phyloP scores from a whole-genome alignment of 1,139 yeast species.

The Yamadazyma sp. region DNA sequence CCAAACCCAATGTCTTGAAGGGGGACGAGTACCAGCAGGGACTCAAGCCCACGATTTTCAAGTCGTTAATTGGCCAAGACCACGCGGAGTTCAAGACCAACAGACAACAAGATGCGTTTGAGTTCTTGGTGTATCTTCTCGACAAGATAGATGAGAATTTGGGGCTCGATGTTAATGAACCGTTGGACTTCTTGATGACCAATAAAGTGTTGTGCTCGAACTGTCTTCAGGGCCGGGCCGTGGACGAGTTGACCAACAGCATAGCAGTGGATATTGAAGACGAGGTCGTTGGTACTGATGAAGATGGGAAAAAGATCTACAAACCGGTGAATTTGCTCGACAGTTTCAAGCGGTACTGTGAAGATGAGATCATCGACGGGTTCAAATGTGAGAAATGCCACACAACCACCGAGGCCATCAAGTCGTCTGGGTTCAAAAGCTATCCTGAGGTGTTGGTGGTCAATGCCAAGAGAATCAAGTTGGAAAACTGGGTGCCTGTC shows the following conservation, averaged over 20 bases:
- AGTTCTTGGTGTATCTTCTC: slow-evolving; percentile 69
- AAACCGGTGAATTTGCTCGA: slow-evolving; percentile 53
- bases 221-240: slow-evolving; percentile 63
- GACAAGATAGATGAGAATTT: slow-evolving; percentile 62
- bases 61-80: slow-evolving; percentile 69
- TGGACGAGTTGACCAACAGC: slow-evolving; percentile 62
- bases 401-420: slow-evolving; percentile 44
- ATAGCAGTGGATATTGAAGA: slow-evolving; percentile 61
- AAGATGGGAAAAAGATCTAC: slow-evolving; percentile 46
- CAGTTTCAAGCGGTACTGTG: slow-evolving; percentile 46
- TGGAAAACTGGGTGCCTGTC: slow-evolving; percentile 88
- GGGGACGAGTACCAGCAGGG: slow-evolving; percentile 70
- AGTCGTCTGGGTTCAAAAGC: slow-evolving; percentile 51
- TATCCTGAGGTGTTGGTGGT: slow-evolving; percentile 72
- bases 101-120: slow-evolving; percentile 94
- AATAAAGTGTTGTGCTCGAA: slow-evolving; percentile 62
- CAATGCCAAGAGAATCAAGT: slow-evolving; percentile 75
- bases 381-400: slow-evolving; percentile 68
- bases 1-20: slow-evolving; percentile 48
- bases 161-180: slow-evolving; percentile 42
- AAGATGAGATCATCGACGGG: slow-evolving; percentile 59
- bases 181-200: slow-evolving; percentile 64
- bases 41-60: slow-evolving; percentile 73
- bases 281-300: slow-evolving; percentile 36
- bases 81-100: slow-evolving; percentile 84